Percentiles rank a stretch among this genome's conserved stretches.
These are phyloP conservation scores for Wallacemonas collosoma DNA, from an alignment of 208 protist genomes.

Conservation along the genomic window DNA sequence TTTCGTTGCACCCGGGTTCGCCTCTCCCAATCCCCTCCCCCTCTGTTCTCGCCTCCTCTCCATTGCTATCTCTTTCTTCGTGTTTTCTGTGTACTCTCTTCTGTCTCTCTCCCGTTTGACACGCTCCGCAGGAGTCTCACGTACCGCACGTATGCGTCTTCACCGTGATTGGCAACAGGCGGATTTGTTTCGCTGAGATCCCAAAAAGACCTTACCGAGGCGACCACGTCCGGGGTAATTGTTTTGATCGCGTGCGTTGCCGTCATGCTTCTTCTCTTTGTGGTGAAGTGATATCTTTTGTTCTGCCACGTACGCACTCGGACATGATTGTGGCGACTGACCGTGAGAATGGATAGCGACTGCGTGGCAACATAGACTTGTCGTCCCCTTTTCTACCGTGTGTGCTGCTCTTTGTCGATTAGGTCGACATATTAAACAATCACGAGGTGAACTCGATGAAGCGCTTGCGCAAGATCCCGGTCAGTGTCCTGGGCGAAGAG, in stretches of 20 bases:
- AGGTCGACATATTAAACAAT: conserved; percentile 48
- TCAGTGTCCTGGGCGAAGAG: conserved; percentile 20
- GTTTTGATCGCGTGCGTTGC: conserved; percentile 48
- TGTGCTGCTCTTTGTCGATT: conserved; percentile 39
- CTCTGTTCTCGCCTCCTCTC: not conserved
- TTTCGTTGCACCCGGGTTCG: not conserved
- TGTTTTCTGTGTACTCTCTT: not conserved
- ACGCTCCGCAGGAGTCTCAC: not conserved
- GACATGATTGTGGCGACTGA: conserved; percentile 47
- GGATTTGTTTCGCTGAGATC: conserved; percentile 54
- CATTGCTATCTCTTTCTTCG: conserved; percentile 1
- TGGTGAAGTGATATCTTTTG: conserved; percentile 46
- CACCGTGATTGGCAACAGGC: conserved; percentile 30
- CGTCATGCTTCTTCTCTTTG: conserved; percentile 48
- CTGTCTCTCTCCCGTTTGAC: not conserved
- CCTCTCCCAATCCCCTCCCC: conserved; percentile 7
- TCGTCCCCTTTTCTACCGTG: conserved; percentile 48
- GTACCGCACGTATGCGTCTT: conserved; percentile 6
- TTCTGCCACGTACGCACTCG: conserved; percentile 36
- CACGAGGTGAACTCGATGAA: conserved; percentile 42
- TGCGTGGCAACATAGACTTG: conserved; percentile 45
- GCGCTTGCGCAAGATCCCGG: conserved; percentile 32
- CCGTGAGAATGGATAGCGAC: conserved; percentile 21
- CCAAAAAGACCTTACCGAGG: conserved; percentile 54
- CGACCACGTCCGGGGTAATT: conserved; percentile 47